Base-by-base conservation (phyloP, 371 early-diverging fungal species). In the Furculomyces boomerangus region DNA sequence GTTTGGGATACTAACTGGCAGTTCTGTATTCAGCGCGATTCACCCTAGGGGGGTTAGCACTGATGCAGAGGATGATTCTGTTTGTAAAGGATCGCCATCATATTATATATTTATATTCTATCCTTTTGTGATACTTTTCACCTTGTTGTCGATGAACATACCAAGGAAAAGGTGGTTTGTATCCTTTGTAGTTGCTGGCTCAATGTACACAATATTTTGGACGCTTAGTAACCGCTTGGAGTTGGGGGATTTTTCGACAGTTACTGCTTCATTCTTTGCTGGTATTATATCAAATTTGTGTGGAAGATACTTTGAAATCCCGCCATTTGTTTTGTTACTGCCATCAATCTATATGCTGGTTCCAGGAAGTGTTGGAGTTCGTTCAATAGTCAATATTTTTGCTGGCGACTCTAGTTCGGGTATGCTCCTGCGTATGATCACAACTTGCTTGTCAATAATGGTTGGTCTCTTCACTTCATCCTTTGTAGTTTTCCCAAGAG, bases 1-100 rank as follows among this genome's bases (percentile, higher is more conserved):
- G 0, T 84, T 83, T 53, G 86, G 85, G 43, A 71, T 85, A 30
- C 72, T 76, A 0, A 73, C 83, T 39, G 88, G 88, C 1, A 61
- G 65, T 1, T 57, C 67, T 20, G 56, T 74, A 0, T 71, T 35
- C 49, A 31, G 53, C 40, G 67, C 76, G 27, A 49, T 49, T 27
- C 26, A 16, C n/a, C n/a, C n/a, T n/a, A n/a, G n/a, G n/a, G n/a
- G n/a, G n/a, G n/a, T n/a, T n/a, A n/a, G n/a, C n/a, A n/a, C n/a
- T n/a, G n/a, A n/a, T n/a, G n/a, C n/a, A n/a, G n/a, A n/a, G n/a
- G n/a, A n/a, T n/a, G n/a, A n/a, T n/a, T n/a, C n/a, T n/a, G n/a
- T n/a, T n/a, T n/a, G n/a, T n/a, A n/a, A n/a, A n/a, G n/a, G n/a
- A n/a, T n/a, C n/a, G n/a, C n/a, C n/a, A n/a, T n/a, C n/a, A n/a